Evolutionary conservation across 495 filamentous ascomycete genomes (phyloP).

Genomic region (Parachaetomium inaequale): DNA sequence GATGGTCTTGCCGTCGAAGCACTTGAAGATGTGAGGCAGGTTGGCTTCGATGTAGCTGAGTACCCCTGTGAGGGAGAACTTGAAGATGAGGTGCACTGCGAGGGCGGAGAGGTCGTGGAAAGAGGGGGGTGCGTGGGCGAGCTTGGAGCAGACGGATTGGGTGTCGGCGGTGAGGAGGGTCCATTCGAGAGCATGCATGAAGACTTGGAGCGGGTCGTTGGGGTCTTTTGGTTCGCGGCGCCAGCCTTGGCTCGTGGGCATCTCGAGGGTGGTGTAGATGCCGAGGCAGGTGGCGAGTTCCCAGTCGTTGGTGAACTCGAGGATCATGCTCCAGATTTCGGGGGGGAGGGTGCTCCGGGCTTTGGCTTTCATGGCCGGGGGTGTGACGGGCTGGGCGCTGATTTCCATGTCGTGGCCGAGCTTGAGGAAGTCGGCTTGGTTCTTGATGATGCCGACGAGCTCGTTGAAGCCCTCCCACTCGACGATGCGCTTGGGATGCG

Average conservation of each 20-base stretch:
- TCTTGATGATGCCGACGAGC: slow-evolving; percentile 62
- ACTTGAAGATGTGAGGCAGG: slow-evolving; percentile 75
- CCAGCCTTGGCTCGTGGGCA: slow-evolving; percentile 65
- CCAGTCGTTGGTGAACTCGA: slow-evolving; percentile 83
- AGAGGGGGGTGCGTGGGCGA: slow-evolving; percentile 60
- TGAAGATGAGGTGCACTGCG: slow-evolving; percentile 83
- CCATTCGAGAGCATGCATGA: slow-evolving; percentile 68
- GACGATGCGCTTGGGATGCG: slow-evolving; percentile 47
- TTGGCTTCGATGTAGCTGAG: slow-evolving; percentile 76
- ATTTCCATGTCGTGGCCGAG: slow-evolving; percentile 58
- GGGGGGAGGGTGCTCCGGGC: slow-evolving; percentile 55
- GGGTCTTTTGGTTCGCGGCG: slow-evolving; percentile 38
- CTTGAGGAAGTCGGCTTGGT: slow-evolving; percentile 59
- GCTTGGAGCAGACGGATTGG: slow-evolving; percentile 60
- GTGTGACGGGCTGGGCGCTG: slow-evolving; percentile 37
- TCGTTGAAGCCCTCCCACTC: slow-evolving; percentile 67
- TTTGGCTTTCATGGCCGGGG: slow-evolving; percentile 26
- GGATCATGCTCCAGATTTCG: slow-evolving; percentile 84
- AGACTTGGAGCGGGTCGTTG: slow-evolving; percentile 48
- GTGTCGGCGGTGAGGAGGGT: slow-evolving; percentile 69
- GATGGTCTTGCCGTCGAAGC: slow-evolving; percentile 74
- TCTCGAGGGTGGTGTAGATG: slow-evolving; percentile 69
- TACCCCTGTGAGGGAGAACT: slow-evolving; percentile 75
- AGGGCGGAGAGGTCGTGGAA: slow-evolving; percentile 73
- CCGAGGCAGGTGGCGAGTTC: slow-evolving; percentile 77